Evolutionary conservation across 352 stramenopile genomes (phyloP), one percentile per base, ranked within the genome.

Genomic region (Phytophthora pseudosyringae): DNA sequence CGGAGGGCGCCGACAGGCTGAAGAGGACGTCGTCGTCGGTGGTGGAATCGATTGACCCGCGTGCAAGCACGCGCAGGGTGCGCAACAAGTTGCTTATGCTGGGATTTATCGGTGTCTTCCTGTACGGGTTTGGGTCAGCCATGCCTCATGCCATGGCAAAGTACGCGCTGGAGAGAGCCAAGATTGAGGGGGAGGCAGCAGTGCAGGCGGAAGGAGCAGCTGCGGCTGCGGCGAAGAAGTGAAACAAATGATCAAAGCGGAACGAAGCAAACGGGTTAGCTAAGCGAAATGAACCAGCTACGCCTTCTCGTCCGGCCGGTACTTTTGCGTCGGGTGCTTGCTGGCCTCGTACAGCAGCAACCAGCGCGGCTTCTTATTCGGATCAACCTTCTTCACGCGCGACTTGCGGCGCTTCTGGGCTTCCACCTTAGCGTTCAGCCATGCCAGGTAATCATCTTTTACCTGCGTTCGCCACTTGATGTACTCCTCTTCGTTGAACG

Each of bases 81-180:
- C 74, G 83, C 48, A 93, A 94, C 57, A 83, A 82, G 2, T 53
- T 82, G 41, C 45, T 95, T 13, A 33, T 79, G 31, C 31, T 93
- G 16, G 87, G 85, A 12, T 85, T 88, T 48, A 71, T 84, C 10
- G 87, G 71, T 3, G 18, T 95, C 10, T 87, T 88, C 48, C 29
- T 95, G 28, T 95, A 94, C 43, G 87, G 87, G 1, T 90, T 95
- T 57, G 87, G 83, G 11, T 82, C 83, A 15, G 55, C 75, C 11
- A 49, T 81, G 55, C 86, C 86, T 32, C 62, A 81, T 41, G 86
- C 86, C 16, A 74, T 93, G 78, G 69, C 78, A 18, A 87, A 85
- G 18, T 95, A 95, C 50, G 71, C 75, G 21, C 60, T 91, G 48
- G 83, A 92, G 63, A 80, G 64, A 59, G 73, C 77, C 13, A 83